Percentiles rank a stretch among this genome's conserved stretches.
These are phyloP conservation scores for Neopestalotiopsis clavispora DNA, from an alignment of 2,329 filamentous ascomycete genomes.

Conservation along the genomic window DNA sequence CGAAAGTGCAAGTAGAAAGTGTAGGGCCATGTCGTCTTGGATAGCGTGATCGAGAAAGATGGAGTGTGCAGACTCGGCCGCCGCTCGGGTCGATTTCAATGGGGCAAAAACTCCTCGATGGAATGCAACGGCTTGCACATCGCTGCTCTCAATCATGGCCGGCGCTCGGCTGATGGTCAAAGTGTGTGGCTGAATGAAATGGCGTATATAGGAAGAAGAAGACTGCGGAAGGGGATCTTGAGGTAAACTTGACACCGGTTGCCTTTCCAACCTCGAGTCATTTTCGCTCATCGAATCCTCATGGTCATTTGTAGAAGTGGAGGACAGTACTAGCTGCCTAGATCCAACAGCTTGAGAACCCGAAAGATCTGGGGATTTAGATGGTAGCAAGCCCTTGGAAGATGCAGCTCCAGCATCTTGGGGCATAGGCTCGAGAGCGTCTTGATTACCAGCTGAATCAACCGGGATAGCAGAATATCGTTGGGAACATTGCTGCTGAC, in stretches of 20 bases:
- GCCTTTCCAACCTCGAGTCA: too few relatives aligned
- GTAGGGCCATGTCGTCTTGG: neutral
- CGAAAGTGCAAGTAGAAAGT: conserved; percentile 9
- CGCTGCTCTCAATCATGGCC: neutral
- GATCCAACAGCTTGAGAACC: too few relatives aligned
- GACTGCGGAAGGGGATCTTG: neutral
- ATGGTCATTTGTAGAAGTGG: too few relatives aligned
- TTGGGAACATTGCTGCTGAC: neutral
- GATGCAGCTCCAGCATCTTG: too few relatives aligned
- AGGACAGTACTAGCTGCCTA: too few relatives aligned
- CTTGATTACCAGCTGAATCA: neutral
- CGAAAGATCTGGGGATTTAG: too few relatives aligned
- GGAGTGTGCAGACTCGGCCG: conserved; percentile 4
- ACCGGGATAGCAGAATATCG: neutral
- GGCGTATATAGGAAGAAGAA: neutral
- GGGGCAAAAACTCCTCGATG: conserved; percentile 4
- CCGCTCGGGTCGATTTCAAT: conserved; percentile 4
- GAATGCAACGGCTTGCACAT: neutral
- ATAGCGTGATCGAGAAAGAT: conserved; percentile 5
- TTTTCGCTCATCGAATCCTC: too few relatives aligned
- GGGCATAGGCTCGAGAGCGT: too few relatives aligned
- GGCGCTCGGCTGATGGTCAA: neutral
- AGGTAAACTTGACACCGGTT: too few relatives aligned
- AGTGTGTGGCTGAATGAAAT: neutral
- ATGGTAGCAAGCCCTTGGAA: too few relatives aligned